Evolutionary conservation across 371 early-diverging fungal genomes (phyloP), one percentile per base, ranked within the genome.

Genomic region (Haplosporangium sp.): DNA sequence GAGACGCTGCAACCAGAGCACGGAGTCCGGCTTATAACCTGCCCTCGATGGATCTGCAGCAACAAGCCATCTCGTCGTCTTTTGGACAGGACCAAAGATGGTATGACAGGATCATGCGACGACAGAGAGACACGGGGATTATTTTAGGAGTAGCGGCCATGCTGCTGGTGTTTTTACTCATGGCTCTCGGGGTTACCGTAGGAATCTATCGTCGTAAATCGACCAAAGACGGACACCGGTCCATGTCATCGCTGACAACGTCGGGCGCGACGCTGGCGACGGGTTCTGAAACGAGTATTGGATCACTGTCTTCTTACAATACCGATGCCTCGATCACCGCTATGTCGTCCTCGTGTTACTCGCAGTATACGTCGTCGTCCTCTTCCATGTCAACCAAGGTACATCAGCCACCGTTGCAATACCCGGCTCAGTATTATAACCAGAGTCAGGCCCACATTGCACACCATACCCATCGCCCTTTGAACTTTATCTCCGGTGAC

Each of bases 111-210:
- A 42, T 43, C 9, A 38, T 61, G 8, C 56, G 58, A 13, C 50
- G 62, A 45, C 66, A 63, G 45, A 56, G 41, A 21, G 54, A 62
- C 18, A 14, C 59, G 61, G 65, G 74, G 9, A 41, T 76, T 36
- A 59, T 76, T 67, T 56, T 63, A 12, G 71, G 77, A 7, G 57
- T 76, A 1, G 54, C 60, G 4, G 64, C 77, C 5, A 67, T 76
- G 77, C 56, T 69, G 59, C 9, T 65, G 38, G 66, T 66, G 29
- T 55, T 70, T 54, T 47, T 66, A 9, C 47, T 66, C 6, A n/a
- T 76, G 1, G 69, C 62, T 1, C 52, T 74, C 7, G 75, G 68
- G 0, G 23, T 53, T 12, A 41, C 64, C 16, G 7, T 68, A 0
- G 56, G 59, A 6, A 36, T 53, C 18, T 73, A 73, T 42, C 64